These are phyloP conservation scores for Letharia lupina DNA, from an alignment of 495 filamentous ascomycete species.

Conservation along the genomic window DNA sequence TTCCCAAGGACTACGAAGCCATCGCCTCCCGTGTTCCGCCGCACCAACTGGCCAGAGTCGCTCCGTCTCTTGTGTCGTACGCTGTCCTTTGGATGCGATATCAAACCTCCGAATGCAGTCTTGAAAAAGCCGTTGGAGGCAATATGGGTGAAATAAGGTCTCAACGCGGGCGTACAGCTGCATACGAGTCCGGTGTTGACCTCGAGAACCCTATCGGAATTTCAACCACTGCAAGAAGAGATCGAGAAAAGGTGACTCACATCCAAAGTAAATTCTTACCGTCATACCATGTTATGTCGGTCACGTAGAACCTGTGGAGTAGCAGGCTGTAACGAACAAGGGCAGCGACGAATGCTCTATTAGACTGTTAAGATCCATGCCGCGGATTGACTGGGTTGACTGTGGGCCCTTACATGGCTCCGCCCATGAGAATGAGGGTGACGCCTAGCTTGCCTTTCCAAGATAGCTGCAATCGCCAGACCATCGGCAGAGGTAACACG, in stretches of 20 bases:
- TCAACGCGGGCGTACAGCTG: slow-evolving; percentile 21
- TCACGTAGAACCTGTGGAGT: neutral
- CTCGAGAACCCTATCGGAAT: slow-evolving; percentile 29
- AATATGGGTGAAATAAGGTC: slow-evolving; percentile 4
- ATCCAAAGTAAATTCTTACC: slow-evolving; percentile 3
- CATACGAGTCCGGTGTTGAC: slow-evolving; percentile 40
- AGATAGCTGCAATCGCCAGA: slow-evolving; percentile 34
- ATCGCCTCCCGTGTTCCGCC: neutral
- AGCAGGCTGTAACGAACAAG: neutral
- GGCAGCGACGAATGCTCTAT: neutral
- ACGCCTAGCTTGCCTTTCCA: slow-evolving; percentile 36
- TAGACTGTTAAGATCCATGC: slow-evolving; percentile 12
- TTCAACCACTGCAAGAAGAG: neutral
- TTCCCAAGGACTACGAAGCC: neutral
- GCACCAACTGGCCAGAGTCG: neutral
- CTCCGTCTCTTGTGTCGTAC: neutral
- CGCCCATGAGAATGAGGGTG: slow-evolving; percentile 37
- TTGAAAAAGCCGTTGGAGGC: neutral
- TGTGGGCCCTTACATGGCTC: slow-evolving; percentile 27
- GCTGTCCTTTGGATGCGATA: neutral
- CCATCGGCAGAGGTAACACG: slow-evolving; percentile 32
- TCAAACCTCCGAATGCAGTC: neutral
- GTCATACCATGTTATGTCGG: slow-evolving; percentile 26
- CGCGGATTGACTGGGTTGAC: slow-evolving; percentile 27
- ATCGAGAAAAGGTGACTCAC: neutral